A percentile compares a stretch with the other conserved stretches of the same genome.
Conservation (phyloP, 352 stramenopile species). For the Phytopythium delawarense region DNA sequence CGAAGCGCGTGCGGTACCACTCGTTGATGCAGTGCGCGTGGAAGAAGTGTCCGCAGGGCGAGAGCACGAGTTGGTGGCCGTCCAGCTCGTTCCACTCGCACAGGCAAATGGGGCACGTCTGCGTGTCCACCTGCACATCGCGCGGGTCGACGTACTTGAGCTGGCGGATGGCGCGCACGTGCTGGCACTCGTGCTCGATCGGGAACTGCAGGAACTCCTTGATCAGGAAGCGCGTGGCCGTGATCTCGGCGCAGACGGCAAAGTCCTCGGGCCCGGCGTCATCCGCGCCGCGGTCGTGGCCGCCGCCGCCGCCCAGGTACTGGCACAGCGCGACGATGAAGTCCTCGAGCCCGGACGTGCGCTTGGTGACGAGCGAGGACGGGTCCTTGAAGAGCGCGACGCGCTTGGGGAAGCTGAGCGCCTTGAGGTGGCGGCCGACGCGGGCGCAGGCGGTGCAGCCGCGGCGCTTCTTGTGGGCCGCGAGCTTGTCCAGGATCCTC, state of each 20-base stretch:
- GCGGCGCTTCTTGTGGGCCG: slow-evolving; percentile 50
- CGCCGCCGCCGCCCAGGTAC: slow-evolving; percentile 38
- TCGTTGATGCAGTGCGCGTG: slow-evolving; percentile 88
- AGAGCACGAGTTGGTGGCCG: slow-evolving; percentile 77
- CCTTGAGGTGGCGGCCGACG: slow-evolving; percentile 57
- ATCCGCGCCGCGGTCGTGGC: slow-evolving; percentile 14
- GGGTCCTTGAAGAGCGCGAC: slow-evolving; percentile 77
- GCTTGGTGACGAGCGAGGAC: slow-evolving; percentile 46
- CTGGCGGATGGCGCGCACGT: slow-evolving; percentile 74
- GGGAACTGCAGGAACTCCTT: slow-evolving; percentile 86
- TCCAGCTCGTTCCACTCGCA: slow-evolving; percentile 83
- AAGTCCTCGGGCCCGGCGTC: slow-evolving; percentile 29
- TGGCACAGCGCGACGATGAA: slow-evolving; percentile 75
- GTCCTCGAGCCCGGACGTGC: slow-evolving; percentile 66
- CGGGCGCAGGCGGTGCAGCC: slow-evolving; percentile 46
- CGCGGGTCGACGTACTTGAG: slow-evolving; percentile 84
- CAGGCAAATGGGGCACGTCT: slow-evolving; percentile 80
- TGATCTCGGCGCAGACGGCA: slow-evolving; percentile 62
- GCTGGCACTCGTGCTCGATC: slow-evolving; percentile 74
- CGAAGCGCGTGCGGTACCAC: slow-evolving; percentile 85
- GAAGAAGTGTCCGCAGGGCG: slow-evolving; percentile 82
- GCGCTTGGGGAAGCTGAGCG: slow-evolving; percentile 67
- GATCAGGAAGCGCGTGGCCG: slow-evolving; percentile 56
- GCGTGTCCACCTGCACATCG: slow-evolving; percentile 76
- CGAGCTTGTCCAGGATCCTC: slow-evolving; percentile 51